Conservation (phyloP, 495 filamentous ascomycete species). For the Tuber borchii region DNA sequence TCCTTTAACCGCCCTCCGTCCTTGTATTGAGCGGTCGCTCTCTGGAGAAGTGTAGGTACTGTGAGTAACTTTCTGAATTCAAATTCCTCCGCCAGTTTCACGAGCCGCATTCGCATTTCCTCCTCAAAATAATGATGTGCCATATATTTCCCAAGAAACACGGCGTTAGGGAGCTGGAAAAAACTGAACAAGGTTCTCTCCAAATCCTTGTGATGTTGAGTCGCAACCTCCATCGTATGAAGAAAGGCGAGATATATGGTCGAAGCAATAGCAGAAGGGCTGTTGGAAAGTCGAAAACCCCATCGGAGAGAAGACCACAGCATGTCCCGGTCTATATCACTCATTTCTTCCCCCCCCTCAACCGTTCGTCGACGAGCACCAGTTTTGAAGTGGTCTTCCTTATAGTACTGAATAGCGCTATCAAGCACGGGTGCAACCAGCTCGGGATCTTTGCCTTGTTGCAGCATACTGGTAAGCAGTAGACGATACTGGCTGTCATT, state of each 20-base stretch:
- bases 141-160: constrained; percentile 2
- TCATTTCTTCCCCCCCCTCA: background rate
- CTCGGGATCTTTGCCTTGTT: background rate
- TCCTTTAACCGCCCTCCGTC: constrained; percentile 10
- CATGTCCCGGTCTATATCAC: background rate
- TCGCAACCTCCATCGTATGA: constrained; percentile 3
- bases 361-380: background rate
- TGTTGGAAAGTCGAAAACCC: background rate
- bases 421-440: constrained; percentile 26
- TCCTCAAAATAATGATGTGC: constrained; percentile 2
- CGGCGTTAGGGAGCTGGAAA: background rate
- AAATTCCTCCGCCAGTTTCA: constrained; percentile 5
- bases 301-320: background rate
- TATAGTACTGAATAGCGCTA: constrained; percentile 16
- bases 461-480: constrained; percentile 19
- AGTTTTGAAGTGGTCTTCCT: background rate
- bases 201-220: background rate
- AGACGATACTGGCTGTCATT: constrained; percentile 17
- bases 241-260: background rate
- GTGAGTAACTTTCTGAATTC: constrained; percentile 4
- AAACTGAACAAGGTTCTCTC: background rate
- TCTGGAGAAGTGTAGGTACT: constrained; percentile 10
- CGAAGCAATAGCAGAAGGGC: background rate
- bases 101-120: background rate
- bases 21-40: constrained; percentile 11